Percentiles rank a stretch among this genome's conserved stretches.
These are phyloP conservation scores for Nicotiana noctiflora DNA, from an alignment of 257 asterid genomes.

Conservation along the genomic window DNA sequence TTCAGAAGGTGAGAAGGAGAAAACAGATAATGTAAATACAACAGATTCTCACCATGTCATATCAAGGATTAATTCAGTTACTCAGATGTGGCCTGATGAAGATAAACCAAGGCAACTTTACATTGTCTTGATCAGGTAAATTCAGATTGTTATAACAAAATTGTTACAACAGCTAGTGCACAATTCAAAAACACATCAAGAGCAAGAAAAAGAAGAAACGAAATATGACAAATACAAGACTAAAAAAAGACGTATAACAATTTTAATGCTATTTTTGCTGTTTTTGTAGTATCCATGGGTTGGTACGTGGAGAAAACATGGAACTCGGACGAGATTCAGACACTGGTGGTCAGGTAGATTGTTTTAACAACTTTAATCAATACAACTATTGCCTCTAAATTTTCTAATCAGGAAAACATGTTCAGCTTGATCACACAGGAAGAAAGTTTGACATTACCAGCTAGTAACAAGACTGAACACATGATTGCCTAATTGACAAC, in stretches of 20 bases:
- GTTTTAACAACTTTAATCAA: background rate
- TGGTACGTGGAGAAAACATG: constrained; percentile 76
- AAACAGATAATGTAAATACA: constrained; percentile 22
- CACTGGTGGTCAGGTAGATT: constrained; percentile 64
- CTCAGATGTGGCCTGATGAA: constrained; percentile 40
- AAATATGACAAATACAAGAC: background rate
- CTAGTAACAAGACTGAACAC: background rate
- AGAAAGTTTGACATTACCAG: background rate
- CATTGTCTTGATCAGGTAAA: constrained; percentile 60
- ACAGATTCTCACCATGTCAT: constrained; percentile 22
- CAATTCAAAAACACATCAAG: background rate
- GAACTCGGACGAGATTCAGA: constrained; percentile 75
- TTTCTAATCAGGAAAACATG: background rate
- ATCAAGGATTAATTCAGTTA: constrained; percentile 38
- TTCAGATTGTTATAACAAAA: background rate
- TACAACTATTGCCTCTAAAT: background rate
- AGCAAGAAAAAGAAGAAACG: background rate
- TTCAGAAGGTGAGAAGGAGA: constrained; percentile 65
- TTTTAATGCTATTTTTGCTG: constrained; percentile 13
- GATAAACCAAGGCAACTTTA: constrained; percentile 44
- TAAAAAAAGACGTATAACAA: background rate
- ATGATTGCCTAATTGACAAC: background rate
- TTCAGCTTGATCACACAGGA: background rate
- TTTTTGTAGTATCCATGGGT: constrained; percentile 58
- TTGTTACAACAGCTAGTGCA: background rate